Conservation (phyloP, 306 rosid species). For the Parietaria judaica region DNA sequence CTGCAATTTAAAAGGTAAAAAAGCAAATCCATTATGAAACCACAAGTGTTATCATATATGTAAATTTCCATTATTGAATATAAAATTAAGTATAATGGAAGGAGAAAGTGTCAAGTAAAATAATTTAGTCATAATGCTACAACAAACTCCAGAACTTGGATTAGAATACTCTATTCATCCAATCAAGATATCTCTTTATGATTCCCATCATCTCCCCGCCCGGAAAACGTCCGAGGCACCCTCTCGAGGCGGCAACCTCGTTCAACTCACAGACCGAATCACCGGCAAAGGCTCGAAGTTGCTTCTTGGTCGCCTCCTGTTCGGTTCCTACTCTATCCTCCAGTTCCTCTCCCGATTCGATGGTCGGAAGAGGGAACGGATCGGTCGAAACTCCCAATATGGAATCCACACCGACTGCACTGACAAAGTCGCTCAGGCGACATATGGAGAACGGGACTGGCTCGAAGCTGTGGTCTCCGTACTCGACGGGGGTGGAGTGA, state of each 20-base stretch:
- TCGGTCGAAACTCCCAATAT: slow-evolving; percentile 42
- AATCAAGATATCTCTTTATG: slow-evolving; percentile 41
- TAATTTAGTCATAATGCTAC: background rate
- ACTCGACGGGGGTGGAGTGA: slow-evolving; percentile 95
- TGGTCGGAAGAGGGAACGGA: slow-evolving; percentile 73
- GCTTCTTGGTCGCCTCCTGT: slow-evolving; percentile 24
- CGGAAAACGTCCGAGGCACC: slow-evolving; percentile 87
- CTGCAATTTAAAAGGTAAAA: background rate
- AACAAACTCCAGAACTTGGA: slow-evolving; percentile 10
- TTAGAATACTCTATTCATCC: background rate
- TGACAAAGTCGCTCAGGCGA: slow-evolving; percentile 60
- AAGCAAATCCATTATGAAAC: no score
- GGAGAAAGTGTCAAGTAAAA: background rate
- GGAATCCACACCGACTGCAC: slow-evolving; percentile 52
- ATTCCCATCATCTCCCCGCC: slow-evolving; percentile 97
- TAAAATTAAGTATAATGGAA: background rate
- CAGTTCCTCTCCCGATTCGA: slow-evolving; percentile 44
- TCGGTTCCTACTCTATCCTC: slow-evolving; percentile 22
- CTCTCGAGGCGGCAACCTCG: slow-evolving; percentile 73
- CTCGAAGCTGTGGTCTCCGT: slow-evolving; percentile 98
- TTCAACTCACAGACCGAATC: slow-evolving; percentile 66
- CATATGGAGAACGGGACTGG: slow-evolving; percentile 81
- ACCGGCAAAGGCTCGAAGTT: slow-evolving; percentile 36
- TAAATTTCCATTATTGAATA: background rate
- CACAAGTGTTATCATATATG: background rate